Evolutionary conservation across 371 early-diverging fungal genomes (phyloP), one percentile per base, ranked within the genome.

Genomic region (Mucor racemosus): DNA sequence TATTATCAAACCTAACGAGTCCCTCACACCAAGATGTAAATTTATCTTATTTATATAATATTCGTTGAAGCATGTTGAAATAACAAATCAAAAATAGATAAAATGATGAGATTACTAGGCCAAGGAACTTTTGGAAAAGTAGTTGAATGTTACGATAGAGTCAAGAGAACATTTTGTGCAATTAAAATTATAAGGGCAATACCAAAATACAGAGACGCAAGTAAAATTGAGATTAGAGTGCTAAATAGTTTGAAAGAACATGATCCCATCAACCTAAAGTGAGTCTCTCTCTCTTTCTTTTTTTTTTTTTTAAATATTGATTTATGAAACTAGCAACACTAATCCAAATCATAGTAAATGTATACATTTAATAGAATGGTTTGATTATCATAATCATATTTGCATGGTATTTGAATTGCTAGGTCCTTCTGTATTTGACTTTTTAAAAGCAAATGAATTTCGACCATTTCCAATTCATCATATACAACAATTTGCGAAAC

Each of bases 51-150:
- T n/a, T n/a, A n/a, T n/a, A n/a, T n/a, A n/a, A n/a, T n/a, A n/a
- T n/a, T n/a, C n/a, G n/a, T n/a, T n/a, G n/a, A n/a, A n/a, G n/a
- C n/a, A n/a, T n/a, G n/a, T n/a, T n/a, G n/a, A n/a, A n/a, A n/a
- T n/a, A n/a, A n/a, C n/a, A n/a, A n/a, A 46, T 4, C 7, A 31
- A 41, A 31, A 41, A 35, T 72, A 93, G 93, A 93, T 79, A 86
- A 89, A 76, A 94, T 97, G 66, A 79, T 92, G 69, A 76, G 87
- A 13, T 74, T 94, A 42, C 78, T 98, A 7, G 99, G 99, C 4
- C 97, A 97, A 80, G 99, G 99, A 14, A 98, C 99, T 0, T 98
- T 97, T 86, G 99, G 99, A 62, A 95, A 94, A 74, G 99, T 98
- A 13, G 92, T 95, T 31, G 91, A 95, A 72, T 95, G 95, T 66